Base-by-base conservation (phyloP, 768 basidiomycete species). In the Lactarius vividus region DNA sequence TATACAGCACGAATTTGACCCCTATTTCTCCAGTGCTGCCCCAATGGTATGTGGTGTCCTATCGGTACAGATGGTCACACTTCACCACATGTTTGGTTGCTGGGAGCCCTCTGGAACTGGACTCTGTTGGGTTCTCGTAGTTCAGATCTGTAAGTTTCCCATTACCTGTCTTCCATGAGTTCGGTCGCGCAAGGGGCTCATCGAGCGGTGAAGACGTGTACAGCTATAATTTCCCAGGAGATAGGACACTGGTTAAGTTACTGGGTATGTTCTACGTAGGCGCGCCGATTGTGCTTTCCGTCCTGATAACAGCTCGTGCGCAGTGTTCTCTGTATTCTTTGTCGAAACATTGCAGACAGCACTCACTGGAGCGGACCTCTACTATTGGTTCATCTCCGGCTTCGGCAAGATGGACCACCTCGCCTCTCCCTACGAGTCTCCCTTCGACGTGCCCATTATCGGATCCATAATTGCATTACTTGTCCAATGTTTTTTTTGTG, bases 401-500 rank as follows among this genome's bases (percentile, higher is more conserved):
- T 76, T 74, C 37, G 76, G 76, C 4, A 71, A 77, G 53, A 56
- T 75, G 29, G 29, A 46, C 0, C 63, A 66, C 49, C 71, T 76
- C 11, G 56, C 61, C 6, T 31, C 65, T 5, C 60, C 72, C 1
- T 64, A 71, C 42, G 66, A 71, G 16, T 73, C 72, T 0, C 59
- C 71, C 15, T 69, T 74, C 37, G 74, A 74, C 62, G 70, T 69
- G 6, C 75, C 74, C 23, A 61, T 76, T 5, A 68, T 76, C 33
- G 75, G 72, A 6, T 59, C 70, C 7, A 20, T 74, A 7, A 69
- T 74, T n/a, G 69, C 72, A 6, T 63, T 76, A 31, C 63, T 67
- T 9, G 71, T 76, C 15, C 74, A 76, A 62, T 49, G n/a, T 75
- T 8, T 77, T 77, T 61, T 77, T 74, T 69, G 73, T 72, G 54